Base-by-base conservation (phyloP, 495 filamentous ascomycete genomes). In the Rusavskia elegans region DNA sequence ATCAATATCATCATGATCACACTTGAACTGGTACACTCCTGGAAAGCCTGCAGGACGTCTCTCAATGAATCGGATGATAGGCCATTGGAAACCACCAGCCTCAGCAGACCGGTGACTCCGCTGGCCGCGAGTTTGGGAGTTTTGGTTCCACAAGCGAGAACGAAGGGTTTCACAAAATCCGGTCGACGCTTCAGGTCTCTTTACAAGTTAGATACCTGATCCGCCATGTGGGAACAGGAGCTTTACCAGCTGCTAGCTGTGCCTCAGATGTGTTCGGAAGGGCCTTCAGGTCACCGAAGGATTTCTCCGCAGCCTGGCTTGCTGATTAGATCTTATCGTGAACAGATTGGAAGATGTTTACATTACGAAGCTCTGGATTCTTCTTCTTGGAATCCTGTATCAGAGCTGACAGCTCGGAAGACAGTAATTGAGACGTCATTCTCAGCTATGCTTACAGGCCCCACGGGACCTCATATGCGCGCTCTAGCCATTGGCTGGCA, bases 321-420 rank as follows among this genome's bases (percentile, higher is more conserved):
- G n/a, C 40, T 35, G 32, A 14, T 45, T 23, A 51, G 25, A 27
- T 6, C 4, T 5, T 27, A 27, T 27, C 25, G 25, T 6, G 25
- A 27, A 27, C 25, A 6, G 3, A 27, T 27, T 27, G 25, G 25
- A 27, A 27, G 25, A 27, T 1, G 14, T 25, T 54, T 62, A 89
- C 88, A 76, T 83, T 83, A 72, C 87, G 78, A 39, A 98, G 67
- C 56, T 97, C 92, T 50, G 79, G 74, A 65, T 95, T 82, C 68
- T 93, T 97, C 55, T 89, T 79, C 66, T 93, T 95, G 59, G 88
- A 89, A 65, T 98, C 92, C 63, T 95, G 89, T 50, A 96, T 84
- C 59, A 98, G 78, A 67, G 85, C 94, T 59, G 83, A 75, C 58
- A 98, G 81, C 74, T 98, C 92, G 46, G 83, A 79, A 57, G 82